Evolutionary conservation across 179 eudicot genomes (phyloP), one percentile per base, ranked within the genome.

Genomic region (Beta macrorhiza): DNA sequence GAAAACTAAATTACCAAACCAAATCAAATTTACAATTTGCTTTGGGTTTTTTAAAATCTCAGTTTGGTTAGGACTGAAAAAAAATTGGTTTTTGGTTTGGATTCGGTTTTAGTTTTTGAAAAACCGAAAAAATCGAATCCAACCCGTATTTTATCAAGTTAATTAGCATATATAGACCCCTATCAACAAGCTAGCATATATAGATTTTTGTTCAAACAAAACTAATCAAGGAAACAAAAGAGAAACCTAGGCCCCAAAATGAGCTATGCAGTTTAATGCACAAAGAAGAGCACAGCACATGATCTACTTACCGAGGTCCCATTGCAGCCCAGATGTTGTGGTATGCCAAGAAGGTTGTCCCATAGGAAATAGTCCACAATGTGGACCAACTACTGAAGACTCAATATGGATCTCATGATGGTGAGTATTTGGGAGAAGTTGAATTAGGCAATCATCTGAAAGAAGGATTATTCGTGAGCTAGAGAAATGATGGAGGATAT

Each of bases 331-430:
- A 10, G 99, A 89, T 67, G 98, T 93, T 58, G 94, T 91, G 77
- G 87, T 90, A 75, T 88, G 87, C 80, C 81, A 44, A 59, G 95
- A 88, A 4, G 94, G 88, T 78, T 56, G 72, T 17, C 93, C 93
- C 53, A 95, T 87, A 13, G 98, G 99, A 76, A 93, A 67, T 42
- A 95, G 94, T 67, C 99, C 99, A 89, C 99, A 95, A 86, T 93
- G 98, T 55, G 98, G 98, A 72, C 99, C 99, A 80, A 92, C 98
- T 75, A 88, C 80, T 25, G 95, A 86, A 77, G 91, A 67, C 78
- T 86, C 87, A 32, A 93, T 89, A 77, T 86, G 91, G 74, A 95
- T 92, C 86, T 93, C 86, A 79, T 95, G 99, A 80, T 15, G 85
- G 77, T 86, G 95, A 84, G 89, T 85, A 77, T 80, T 84, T 3